Evolutionary conservation across 768 basidiomycete genomes (phyloP).

Genomic region (Polyporus arcularius): DNA sequence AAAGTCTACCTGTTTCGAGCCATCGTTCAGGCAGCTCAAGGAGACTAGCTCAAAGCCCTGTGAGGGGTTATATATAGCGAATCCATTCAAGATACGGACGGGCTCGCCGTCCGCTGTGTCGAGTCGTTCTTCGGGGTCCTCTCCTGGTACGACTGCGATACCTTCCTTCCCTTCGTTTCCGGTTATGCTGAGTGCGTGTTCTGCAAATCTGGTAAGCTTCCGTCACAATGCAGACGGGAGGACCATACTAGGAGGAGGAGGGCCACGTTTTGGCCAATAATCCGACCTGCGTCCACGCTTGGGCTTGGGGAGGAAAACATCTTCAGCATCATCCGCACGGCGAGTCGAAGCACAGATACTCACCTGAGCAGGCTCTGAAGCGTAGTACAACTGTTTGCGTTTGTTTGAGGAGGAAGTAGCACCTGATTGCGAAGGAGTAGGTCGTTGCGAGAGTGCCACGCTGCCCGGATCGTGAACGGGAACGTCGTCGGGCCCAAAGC

Average conservation of each 20-base stretch:
- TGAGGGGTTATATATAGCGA: slow-evolving; percentile 59
- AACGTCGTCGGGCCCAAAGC: too few species aligned
- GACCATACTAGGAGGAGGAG: background rate
- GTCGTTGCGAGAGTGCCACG: too few species aligned
- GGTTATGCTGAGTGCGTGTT: background rate
- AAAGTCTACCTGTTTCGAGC: slow-evolving; percentile 40
- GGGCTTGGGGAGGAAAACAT: too few species aligned
- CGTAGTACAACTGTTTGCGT: too few species aligned
- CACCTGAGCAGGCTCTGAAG: too few species aligned
- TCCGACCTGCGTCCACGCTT: too few species aligned
- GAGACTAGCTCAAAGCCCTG: slow-evolving; percentile 48
- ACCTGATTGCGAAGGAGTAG: too few species aligned
- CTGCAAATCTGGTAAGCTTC: background rate
- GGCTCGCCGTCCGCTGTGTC: slow-evolving; percentile 42
- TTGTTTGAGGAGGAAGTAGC: too few species aligned
- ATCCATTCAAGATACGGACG: slow-evolving; percentile 57
- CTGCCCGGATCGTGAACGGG: too few species aligned
- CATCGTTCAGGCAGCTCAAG: slow-evolving; percentile 44
- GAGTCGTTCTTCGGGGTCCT: slow-evolving; percentile 27
- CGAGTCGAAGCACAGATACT: too few species aligned
- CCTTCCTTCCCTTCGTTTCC: slow-evolving; percentile 17
- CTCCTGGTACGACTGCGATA: slow-evolving; percentile 28
- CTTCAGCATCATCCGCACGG: too few species aligned
- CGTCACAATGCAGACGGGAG: background rate
- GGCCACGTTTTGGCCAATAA: background rate